Evolutionary conservation across 139 green algal genomes (phyloP), one percentile per base, ranked within the genome.

Genomic region (Coelastrella sp.): DNA sequence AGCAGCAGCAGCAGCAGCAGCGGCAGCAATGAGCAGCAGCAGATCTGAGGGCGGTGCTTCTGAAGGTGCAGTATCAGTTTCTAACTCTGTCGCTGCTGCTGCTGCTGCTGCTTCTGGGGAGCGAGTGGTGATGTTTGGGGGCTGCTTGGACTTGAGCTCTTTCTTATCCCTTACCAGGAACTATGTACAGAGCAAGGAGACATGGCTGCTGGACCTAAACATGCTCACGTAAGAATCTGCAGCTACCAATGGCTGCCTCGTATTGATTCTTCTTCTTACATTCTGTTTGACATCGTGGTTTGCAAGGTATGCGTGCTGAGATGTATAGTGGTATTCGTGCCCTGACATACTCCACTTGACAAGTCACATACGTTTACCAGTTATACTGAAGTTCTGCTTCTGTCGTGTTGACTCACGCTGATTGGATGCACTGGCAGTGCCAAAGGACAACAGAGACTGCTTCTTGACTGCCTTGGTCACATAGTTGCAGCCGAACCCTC

Each of bases 131-230:
- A 23, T 93, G 81, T 94, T 94, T 85, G 93, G 93, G 20, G 93
- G 93, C 78, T 94, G 92, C 85, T 17, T 94, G 85, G 92, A 95
- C 89, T n/a, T 76, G 4, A 91, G 81, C 75, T 58, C 56, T 13
- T 92, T 94, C 64, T 79, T 94, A 65, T 93, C 93, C 1, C 87
- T 94, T 59, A 87, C 61, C 6, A 86, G 89, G 59, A 94, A 71
- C 78, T 95, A 93, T 22, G 80, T 89, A 47, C 93, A 95, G 90
- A 92, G 84, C 88, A 85, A 77, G 17, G 93, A 95, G 82, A 64
- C 87, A 59, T 95, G 93, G 93, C 75, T 83, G 23, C 85, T 93
- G 85, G 86, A 95, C 89, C 23, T 95, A 59, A 80, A 84, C 81
- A 83, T 57, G 17, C 91, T 93, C 89, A 94, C 61, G 93, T 92